phyloP scores from a whole-genome alignment of 164 flowering plant species.

The Nymphaea colorata region DNA sequence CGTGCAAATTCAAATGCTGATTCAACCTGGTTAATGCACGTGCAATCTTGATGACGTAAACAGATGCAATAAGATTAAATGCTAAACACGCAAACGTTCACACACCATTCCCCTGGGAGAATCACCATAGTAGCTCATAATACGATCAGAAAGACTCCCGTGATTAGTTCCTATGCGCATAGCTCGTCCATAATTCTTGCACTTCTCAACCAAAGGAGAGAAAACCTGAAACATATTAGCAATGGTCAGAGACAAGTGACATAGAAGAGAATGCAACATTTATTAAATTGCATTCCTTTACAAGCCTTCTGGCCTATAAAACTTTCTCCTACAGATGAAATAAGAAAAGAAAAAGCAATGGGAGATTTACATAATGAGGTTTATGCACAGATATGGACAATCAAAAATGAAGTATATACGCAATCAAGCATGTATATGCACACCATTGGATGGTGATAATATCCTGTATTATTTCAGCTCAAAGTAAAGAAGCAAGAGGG shows the following conservation, averaged over 20 bases:
- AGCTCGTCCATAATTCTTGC: constrained; percentile 95
- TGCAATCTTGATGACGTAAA: background rate
- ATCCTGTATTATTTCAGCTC: background rate
- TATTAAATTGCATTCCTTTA: background rate
- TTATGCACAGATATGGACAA: background rate
- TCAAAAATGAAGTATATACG: background rate
- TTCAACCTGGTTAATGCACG: constrained; percentile 62
- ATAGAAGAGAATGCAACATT: background rate
- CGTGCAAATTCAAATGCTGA: constrained; percentile 98
- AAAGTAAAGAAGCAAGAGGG: background rate
- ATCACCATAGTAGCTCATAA: constrained; percentile 98
- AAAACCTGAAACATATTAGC: constrained; percentile 41
- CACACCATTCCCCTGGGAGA: constrained; percentile 97
- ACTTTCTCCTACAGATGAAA: too few species aligned
- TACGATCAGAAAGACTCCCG: constrained; percentile 98
- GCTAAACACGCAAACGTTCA: background rate
- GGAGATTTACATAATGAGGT: background rate
- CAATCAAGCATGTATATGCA: background rate
- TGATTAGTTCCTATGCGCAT: constrained; percentile 99
- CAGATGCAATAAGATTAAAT: background rate
- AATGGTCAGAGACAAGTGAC: background rate
- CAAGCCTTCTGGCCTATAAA: background rate
- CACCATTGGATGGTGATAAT: background rate
- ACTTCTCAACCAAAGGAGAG: constrained; percentile 90
- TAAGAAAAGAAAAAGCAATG: too few species aligned